These are phyloP conservation scores for Ustulina deusta DNA, from an alignment of 2,329 filamentous ascomycete species.

Conservation along the genomic window DNA sequence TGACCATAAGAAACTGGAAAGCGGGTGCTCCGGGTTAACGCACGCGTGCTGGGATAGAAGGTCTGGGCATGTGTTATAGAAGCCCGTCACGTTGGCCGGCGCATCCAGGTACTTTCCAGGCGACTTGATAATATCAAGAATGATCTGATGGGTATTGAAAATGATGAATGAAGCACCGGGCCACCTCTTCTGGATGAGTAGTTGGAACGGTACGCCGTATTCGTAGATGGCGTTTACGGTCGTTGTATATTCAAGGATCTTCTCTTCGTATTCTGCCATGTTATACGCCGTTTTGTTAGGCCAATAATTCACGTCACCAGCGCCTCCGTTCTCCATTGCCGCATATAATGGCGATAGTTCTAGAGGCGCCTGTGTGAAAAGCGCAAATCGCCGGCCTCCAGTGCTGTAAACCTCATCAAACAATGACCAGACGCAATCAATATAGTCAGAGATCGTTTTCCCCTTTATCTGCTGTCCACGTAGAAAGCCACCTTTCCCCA, in stretches of 20 bases:
- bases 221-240: slow-evolving; percentile 62
- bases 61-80: slow-evolving; percentile 64
- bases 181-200: slow-evolving; percentile 60
- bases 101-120: slow-evolving; percentile 71
- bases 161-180: slow-evolving; percentile 71
- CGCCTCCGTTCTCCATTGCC: slow-evolving; percentile 57
- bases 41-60: slow-evolving; percentile 51
- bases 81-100: slow-evolving; percentile 72
- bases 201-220: slow-evolving; percentile 63
- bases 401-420: slow-evolving; percentile 73
- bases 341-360: slow-evolving; percentile 77
- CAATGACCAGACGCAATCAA: slow-evolving; percentile 74
- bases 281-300: slow-evolving; percentile 60
- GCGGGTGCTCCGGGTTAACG: slow-evolving; percentile 54
- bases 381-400: slow-evolving; percentile 77
- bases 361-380: slow-evolving; percentile 77
- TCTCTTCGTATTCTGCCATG: slow-evolving; percentile 59
- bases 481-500: slow-evolving; percentile 74
- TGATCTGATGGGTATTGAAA: slow-evolving; percentile 74
- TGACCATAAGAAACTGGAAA: slow-evolving; percentile 76
- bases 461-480: slow-evolving; percentile 71
- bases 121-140: slow-evolving; percentile 73
- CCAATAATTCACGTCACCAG: slow-evolving; percentile 60
- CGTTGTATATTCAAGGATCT: slow-evolving; percentile 63
- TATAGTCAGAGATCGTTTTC: slow-evolving; percentile 70